Evolutionary conservation across 352 stramenopile genomes (phyloP), one percentile per base, ranked within the genome.

Genomic region (Globisporangium carolinianum): DNA sequence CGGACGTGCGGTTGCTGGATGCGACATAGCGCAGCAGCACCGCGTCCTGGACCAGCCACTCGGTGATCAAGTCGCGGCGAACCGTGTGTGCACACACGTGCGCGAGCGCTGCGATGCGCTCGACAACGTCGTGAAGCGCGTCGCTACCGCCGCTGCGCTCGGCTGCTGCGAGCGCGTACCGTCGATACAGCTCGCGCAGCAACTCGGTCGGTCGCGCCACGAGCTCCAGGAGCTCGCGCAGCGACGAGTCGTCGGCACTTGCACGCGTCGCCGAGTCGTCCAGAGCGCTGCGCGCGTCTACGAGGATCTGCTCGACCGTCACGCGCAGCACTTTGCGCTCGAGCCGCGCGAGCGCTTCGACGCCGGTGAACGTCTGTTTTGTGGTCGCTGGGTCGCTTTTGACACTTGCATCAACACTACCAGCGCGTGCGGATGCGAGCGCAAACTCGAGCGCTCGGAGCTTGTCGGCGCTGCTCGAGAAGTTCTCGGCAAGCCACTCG

Each of bases 401-500:
- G 15, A 18, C 53, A 18, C 38, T 55, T 24, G 63, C 10, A 36
- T 61, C 58, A 14, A 10, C 15, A 14, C 41, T 37, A 15, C 56
- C 58, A 14, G 60, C 42, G 18, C 14, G 41, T 11, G 43, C 59
- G 12, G 55, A 50, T 17, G 39, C 53, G 2, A 81, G 51, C 39
- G 73, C 75, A 67, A 81, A 83, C 49, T 80, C 58, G 6, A 85
- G 61, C 3, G 71, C 71, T 47, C 71, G 69, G 17, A 83, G 12
- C 11, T 80, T 83, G 12, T 85, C 68, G 18, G 73, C 58, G 2
- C 69, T 55, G 0, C 68, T 57, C 12, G 66, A 56, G 42, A 85
- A 77, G 15, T 76, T 68, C 35, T 83, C 73, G 18, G 75, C 75
- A 18, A 85, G 50, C 73, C 75, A 85, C 57, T 85, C 72, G 35